Evolutionary conservation across 2,329 filamentous ascomycete genomes (phyloP).

Genomic region (Golovinomyces cichoracearum): DNA sequence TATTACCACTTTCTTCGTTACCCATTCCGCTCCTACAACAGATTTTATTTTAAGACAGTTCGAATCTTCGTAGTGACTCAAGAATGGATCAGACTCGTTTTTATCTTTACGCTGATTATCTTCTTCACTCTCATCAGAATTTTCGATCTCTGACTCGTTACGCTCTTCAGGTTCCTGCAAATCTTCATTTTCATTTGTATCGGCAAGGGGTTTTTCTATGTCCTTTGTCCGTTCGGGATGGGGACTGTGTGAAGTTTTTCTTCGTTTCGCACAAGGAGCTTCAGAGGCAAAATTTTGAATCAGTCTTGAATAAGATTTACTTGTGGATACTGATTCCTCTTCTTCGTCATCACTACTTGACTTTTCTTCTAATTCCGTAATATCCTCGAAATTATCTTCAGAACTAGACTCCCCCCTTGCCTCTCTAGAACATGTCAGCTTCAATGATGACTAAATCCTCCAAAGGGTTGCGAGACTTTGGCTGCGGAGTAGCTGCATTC

Average conservation of each 20-base stretch:
- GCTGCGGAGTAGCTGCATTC: slow-evolving; percentile 22
- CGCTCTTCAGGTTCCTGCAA: slow-evolving; percentile 26
- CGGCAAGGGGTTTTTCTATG: slow-evolving; percentile 3
- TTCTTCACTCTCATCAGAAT: slow-evolving; percentile 16
- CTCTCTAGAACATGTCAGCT: slow-evolving; percentile 7
- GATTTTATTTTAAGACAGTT: too few species aligned
- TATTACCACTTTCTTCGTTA: slow-evolving; percentile 19
- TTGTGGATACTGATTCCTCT: slow-evolving; percentile 14
- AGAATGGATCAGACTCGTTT: slow-evolving; percentile 46
- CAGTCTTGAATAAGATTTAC: slow-evolving; percentile 29
- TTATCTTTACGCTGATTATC: slow-evolving; percentile 17
- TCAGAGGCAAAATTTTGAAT: slow-evolving; percentile 29
- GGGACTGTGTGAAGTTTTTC: slow-evolving; percentile 23
- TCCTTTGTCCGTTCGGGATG: slow-evolving; percentile 5
- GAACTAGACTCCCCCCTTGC: slow-evolving; percentile 12
- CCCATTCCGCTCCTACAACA: slow-evolving; percentile 25
- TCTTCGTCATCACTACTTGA: slow-evolving; percentile 19
- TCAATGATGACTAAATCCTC: not conserved
- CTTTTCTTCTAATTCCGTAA: slow-evolving; percentile 16
- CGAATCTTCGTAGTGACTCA: slow-evolving; percentile 48
- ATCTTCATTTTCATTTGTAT: slow-evolving; percentile 16
- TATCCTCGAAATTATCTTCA: slow-evolving; percentile 10
- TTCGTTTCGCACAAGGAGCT: slow-evolving; percentile 26
- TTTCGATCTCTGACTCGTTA: slow-evolving; percentile 16
- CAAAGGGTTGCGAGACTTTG: slow-evolving; percentile 9